Evolutionary conservation across 1,284 basidiomycete species (phyloP), one percentile per base, ranked within the genome.

Genomic region (Athelia psychrophila): DNA sequence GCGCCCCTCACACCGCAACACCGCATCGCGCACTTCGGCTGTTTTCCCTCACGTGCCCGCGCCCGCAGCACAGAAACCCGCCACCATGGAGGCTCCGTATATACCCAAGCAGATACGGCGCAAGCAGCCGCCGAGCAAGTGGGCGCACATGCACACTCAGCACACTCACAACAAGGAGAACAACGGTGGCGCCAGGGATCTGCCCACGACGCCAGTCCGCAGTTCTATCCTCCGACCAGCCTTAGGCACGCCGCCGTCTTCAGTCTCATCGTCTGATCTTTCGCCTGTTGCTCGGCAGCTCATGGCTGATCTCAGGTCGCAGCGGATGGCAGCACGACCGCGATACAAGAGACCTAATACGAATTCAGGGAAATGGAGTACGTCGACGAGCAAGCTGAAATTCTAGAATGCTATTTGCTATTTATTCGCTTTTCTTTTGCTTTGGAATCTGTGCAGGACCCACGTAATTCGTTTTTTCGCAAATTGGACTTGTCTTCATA

Each of bases 261-360:
- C 86, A n/a, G 77, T 81, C n/a, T 83, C 79, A 23, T 88, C 86
- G 3, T 79, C 84, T 13, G 88, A 89, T 57, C 68, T 90, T 47
- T 89, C 87, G 20, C 84, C 85, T 12, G 66, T 84, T 32, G 82
- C 77, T 8, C 75, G 74, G 57, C 76, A 84, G 61, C 75, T 90
- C 61, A 89, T 89, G 88, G 68, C 70, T 51, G 76, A 81, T 59
- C 62, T 85, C 46, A 71, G 87, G 53, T 73, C 79, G 56, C 77
- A 84, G 61, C 74, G 82, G 49, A 73, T 70, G 67, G n/a, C 20
- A 9, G 38, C 38, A 22, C 6, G 38, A 42, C 27, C 27, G 27
- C 27, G 27, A 6, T 30, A 30, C 13, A 22, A 42, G 38, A 6
- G 38, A 16, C 9, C 10, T 10, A 35, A 42, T 18, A n/a, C 6